Percentiles rank a stretch among this genome's conserved stretches.
Conservation (phyloP, 257 asterid species). For the Paulownia fortunei region DNA sequence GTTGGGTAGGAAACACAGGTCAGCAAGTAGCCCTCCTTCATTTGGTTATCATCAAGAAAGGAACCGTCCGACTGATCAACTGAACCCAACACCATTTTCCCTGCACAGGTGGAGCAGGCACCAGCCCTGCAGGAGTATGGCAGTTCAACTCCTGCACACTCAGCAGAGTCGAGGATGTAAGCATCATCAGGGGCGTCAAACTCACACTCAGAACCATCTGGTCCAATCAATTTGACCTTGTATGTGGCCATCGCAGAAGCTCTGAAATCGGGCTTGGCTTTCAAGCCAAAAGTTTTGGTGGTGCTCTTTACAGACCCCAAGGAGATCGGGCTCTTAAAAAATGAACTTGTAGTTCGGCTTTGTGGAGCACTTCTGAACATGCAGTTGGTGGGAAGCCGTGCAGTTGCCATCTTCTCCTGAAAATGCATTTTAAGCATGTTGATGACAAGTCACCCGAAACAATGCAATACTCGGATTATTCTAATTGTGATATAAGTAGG, state of each 20-base stretch:
- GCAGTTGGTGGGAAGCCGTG: conserved; percentile 51
- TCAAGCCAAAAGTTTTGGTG: conserved; percentile 58
- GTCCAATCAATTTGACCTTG: conserved; percentile 68
- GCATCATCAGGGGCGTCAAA: conserved; percentile 69
- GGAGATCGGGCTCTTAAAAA: conserved; percentile 48
- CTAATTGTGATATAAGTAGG: neutral
- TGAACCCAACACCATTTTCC: conserved; percentile 57
- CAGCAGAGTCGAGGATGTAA: conserved; percentile 81
- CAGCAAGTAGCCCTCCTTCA: conserved; percentile 59
- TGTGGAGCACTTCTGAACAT: conserved; percentile 38
- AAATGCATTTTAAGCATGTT: neutral
- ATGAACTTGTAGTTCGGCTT: conserved; percentile 39
- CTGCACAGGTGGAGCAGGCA: conserved; percentile 92
- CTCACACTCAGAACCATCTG: conserved; percentile 58
- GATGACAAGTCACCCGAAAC: neutral
- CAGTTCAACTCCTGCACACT: conserved; percentile 67
- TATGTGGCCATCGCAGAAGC: conserved; percentile 62
- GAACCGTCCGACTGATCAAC: conserved; percentile 82
- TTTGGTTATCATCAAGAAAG: conserved; percentile 66
- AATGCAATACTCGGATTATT: neutral
- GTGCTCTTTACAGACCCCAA: conserved; percentile 50
- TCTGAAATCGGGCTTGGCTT: conserved; percentile 48
- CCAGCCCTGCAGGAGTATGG: conserved; percentile 94
- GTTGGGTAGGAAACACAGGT: conserved; percentile 81
- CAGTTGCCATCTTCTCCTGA: conserved; percentile 69